A percentile compares a stretch with the other conserved stretches of the same genome.
phyloP scores from a whole-genome alignment of 1,139 yeast species.

The Diutina ranongensis region DNA sequence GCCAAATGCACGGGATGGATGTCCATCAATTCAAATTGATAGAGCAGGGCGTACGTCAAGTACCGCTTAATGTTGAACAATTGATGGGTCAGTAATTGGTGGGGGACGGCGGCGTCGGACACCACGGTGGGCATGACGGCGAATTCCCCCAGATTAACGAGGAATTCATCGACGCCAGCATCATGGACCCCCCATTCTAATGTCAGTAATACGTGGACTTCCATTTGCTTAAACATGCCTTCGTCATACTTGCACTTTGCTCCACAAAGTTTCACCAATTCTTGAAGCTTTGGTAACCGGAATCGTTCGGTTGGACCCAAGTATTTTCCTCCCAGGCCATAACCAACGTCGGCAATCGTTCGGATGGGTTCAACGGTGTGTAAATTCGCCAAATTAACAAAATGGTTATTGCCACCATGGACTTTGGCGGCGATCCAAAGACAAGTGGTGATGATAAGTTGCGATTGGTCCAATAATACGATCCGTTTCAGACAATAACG shows the following conservation, averaged over 20 bases:
- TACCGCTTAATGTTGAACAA: constrained; percentile 28
- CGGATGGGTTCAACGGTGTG: constrained; percentile 13
- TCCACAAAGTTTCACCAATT: constrained; percentile 51
- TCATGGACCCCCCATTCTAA: constrained; percentile 52
- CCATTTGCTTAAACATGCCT: constrained; percentile 50
- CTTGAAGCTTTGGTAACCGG: constrained; percentile 52
- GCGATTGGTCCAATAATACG: constrained; percentile 49
- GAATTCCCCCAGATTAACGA: constrained; percentile 23
- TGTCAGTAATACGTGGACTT: constrained; percentile 42
- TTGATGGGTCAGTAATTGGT: constrained; percentile 12
- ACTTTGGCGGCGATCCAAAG: constrained; percentile 55
- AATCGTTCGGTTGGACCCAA: constrained; percentile 58
- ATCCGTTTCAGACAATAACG: constrained; percentile 56
- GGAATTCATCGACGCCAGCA: constrained; percentile 44
- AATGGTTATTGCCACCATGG: constrained; percentile 62
- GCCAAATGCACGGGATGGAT: constrained; percentile 22
- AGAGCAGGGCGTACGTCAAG: constrained; percentile 25
- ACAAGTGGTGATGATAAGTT: constrained; percentile 54
- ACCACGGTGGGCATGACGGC: constrained; percentile 12
- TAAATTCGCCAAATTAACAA: constrained; percentile 32
- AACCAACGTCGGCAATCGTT: constrained; percentile 32
- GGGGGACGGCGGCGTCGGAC: not conserved
- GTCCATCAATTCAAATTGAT: constrained; percentile 26
- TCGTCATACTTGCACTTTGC: constrained; percentile 45
- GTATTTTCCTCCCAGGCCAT: constrained; percentile 46